Base-by-base conservation (phyloP, 441 rosid genomes). In the Omphalea diandra region DNA sequence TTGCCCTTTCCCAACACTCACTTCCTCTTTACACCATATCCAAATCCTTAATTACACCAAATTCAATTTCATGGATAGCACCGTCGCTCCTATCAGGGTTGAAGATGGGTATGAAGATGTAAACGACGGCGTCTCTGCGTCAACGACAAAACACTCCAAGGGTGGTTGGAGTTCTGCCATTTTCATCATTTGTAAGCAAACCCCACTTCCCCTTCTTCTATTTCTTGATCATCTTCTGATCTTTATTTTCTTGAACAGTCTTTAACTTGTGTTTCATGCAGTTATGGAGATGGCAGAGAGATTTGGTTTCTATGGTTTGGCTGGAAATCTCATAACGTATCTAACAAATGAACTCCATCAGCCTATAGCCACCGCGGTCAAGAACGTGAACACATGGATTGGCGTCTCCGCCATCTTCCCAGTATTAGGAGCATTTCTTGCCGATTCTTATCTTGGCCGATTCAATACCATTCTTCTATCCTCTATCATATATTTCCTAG, bases 391-490 rank as follows among this genome's bases (percentile, higher is more conserved):
- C 58, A 76, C 88, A 35, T 94, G 98, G 97, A 70, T 86, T 35
- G 98, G 97, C 7, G 81, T 91, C 68, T 87, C 97, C 41, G 63
- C 86, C 32, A 53, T 94, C 72, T 94, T 90, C 62, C 98, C 97
- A 0, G 50, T 94, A 20, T 3, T 90, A 1, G 98, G 98, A 26
- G 98, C 87, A 5, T 70, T 87, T 65, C 38, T 89, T 10, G 97
- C 97, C 2, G 98, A 94, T 67, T 91, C 98, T n/a, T 79, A 69
- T 76, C 71, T 94, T 4, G 98, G 98, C 71, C 94, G 98, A 8
- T 91, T 91, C 84, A 87, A 81, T 55, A 94, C 98, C 76, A 84
- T 94, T 64, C 75, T 94, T 72, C 69, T 85, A 0, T 63, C 97
- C 40, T 75, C 97, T 8, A 5, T 75, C 68, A 73, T 94, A 41